Conservation (phyloP, 495 filamentous ascomycete genomes). For the Aspergillus leporis region DNA sequence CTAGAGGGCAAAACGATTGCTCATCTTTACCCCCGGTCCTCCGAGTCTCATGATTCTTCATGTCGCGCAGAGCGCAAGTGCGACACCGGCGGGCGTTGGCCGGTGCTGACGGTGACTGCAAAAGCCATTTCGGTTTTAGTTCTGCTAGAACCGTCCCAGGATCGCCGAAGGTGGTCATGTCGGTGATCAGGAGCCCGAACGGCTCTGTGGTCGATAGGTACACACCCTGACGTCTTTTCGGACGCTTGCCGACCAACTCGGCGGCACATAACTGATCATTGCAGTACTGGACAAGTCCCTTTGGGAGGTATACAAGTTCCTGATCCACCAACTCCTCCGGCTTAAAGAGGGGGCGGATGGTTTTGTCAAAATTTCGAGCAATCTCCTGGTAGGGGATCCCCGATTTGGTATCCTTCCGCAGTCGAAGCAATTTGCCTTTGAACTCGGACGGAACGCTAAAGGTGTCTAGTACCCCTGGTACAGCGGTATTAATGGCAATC, state of each 20-base stretch:
- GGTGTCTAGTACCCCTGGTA: conserved; percentile 11
- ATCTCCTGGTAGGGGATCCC: conserved; percentile 56
- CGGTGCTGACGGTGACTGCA: conserved; percentile 79
- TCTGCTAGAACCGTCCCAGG: conserved; percentile 59
- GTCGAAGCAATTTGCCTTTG: conserved; percentile 58
- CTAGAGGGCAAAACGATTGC: conserved; percentile 57
- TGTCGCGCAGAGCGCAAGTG: conserved; percentile 76
- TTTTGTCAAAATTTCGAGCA: conserved; percentile 55
- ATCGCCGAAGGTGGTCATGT: conserved; percentile 66
- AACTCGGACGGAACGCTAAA: conserved; percentile 29
- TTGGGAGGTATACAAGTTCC: conserved; percentile 53
- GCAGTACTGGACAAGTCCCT: conserved; percentile 43
- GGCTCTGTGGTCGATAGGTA: conserved; percentile 58
- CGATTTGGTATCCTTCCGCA: conserved; percentile 62
- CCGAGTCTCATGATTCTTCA: conserved; percentile 44
- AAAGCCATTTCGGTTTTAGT: conserved; percentile 95
- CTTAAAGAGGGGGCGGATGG: conserved; percentile 58
- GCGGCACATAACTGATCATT: conserved; percentile 51
- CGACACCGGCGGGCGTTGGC: conserved; percentile 66
- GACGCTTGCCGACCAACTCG: conserved; percentile 33
- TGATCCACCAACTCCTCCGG: conserved; percentile 61
- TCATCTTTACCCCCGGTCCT: conserved; percentile 26
- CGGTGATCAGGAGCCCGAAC: conserved; percentile 72
- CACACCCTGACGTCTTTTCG: conserved; percentile 52
- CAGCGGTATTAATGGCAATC: neutral